Percentiles rank a stretch among this genome's conserved stretches.
Conservation (phyloP, 768 basidiomycete species). For the Saitozyma podzolica region DNA sequence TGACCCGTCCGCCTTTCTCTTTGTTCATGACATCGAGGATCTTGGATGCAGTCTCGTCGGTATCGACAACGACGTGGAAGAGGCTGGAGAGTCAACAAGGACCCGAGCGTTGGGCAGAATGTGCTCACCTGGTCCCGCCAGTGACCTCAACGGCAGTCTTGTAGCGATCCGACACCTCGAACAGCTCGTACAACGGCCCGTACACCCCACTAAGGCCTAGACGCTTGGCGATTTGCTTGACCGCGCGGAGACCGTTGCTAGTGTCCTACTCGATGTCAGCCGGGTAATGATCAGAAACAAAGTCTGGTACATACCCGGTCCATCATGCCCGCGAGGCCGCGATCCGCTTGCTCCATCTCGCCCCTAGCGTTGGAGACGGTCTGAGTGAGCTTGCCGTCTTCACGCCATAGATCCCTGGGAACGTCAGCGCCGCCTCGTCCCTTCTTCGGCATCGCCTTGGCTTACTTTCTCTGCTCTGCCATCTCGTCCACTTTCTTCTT, state of each 20-base stretch:
- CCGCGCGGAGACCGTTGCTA: slow-evolving; percentile 78
- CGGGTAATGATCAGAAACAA: not conserved
- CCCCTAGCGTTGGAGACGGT: slow-evolving; percentile 73
- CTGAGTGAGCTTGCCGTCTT: slow-evolving; percentile 83
- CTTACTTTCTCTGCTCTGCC: slow-evolving; percentile 64
- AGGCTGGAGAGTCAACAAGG: slow-evolving; percentile 59
- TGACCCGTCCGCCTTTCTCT: slow-evolving; percentile 90
- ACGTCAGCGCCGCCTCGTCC: slow-evolving; percentile 1
- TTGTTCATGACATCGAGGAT: slow-evolving; percentile 92
- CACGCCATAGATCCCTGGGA: slow-evolving; percentile 77
- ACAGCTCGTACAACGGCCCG: slow-evolving; percentile 89
- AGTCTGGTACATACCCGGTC: slow-evolving; percentile 68
- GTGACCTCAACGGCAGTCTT: slow-evolving; percentile 92
- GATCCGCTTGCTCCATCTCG: slow-evolving; percentile 77
- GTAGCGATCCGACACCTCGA: slow-evolving; percentile 87
- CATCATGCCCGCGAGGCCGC: slow-evolving; percentile 84
- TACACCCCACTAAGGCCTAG: slow-evolving; percentile 79
- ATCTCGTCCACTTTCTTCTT: slow-evolving; percentile 70
- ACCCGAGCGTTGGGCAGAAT: not conserved
- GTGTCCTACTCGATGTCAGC: slow-evolving; percentile 68
- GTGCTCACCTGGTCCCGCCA: slow-evolving; percentile 80
- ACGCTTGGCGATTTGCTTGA: slow-evolving; percentile 77
- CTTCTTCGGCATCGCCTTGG: not conserved
- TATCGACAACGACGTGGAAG: slow-evolving; percentile 97
- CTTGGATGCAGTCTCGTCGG: slow-evolving; percentile 85